Evolutionary conservation across 208 protist species (phyloP), one percentile per base, ranked within the genome.

Genomic region (Leishmania arabica): DNA sequence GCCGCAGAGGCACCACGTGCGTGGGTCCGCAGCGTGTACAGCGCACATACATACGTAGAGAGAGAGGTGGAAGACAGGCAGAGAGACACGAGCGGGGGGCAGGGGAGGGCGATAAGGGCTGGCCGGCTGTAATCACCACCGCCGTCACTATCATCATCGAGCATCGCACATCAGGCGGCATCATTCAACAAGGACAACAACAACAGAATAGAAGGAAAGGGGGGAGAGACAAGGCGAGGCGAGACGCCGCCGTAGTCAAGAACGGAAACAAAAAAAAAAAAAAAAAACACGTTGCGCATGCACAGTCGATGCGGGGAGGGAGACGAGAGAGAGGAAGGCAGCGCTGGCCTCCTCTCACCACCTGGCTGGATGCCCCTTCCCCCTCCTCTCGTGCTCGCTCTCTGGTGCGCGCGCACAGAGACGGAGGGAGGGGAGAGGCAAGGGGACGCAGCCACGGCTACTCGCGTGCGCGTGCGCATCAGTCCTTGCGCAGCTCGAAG

Each of bases 401-500:
- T 54, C 45, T 51, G 45, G 34, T 51, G 47, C 51, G 31, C 53
- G 62, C 72, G 65, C 27, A 77, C 51, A 45, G 27, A 75, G 47
- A 60, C 27, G 42, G 34, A 71, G 15, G 15, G 51, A 54, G 51
- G 51, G 51, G 17, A 54, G 15, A 54, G 17, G 15, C 9, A 21
- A 4, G 17, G 17, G 21, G 17, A 62, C 42, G 40, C 49, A 58
- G 40, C n/a, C 45, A 75, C 4, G 2, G 17, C 11, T n/a, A n/a
- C 24, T 27, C 27, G 19, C 45, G 11, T 51, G 68, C 19, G 40
- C 42, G 27, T 15, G 19, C 68, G n/a, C 37, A 45, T 83, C 87
- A 96, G 71, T 95, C 91, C 77, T 90, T 87, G 69, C 94, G 94
- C 31, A 98, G 93, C 58, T 86, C 83, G 74, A 97, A 97, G 27